phyloP scores from a whole-genome alignment of 345 rosid species.

The Erucastrum elatum region DNA sequence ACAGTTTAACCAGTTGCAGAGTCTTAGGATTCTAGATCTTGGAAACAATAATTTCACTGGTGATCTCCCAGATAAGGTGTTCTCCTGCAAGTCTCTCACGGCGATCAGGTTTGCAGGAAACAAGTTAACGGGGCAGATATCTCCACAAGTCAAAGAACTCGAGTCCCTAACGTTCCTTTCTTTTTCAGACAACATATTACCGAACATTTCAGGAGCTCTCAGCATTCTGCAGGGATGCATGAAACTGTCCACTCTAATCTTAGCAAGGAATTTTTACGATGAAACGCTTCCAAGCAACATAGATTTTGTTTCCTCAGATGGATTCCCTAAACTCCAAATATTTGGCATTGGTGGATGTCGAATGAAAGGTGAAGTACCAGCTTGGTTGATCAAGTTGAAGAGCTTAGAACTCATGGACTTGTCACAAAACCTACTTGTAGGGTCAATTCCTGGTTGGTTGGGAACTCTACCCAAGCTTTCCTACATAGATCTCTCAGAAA shows the following conservation, averaged over 20 bases:
- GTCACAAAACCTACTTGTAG: constrained; percentile 58
- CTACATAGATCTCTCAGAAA: constrained; percentile 73
- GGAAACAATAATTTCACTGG: constrained; percentile 32
- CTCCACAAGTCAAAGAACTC: constrained; percentile 50
- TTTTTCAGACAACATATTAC: constrained; percentile 59
- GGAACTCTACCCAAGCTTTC: constrained; percentile 54
- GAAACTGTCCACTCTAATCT: constrained; percentile 58
- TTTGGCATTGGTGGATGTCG: constrained; percentile 60
- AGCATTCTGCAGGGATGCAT: constrained; percentile 36
- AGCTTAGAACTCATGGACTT: constrained; percentile 60
- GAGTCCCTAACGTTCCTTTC: constrained; percentile 64
- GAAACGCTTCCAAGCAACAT: constrained; percentile 53
- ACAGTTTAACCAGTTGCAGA: constrained; percentile 37
- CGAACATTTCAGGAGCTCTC: constrained; percentile 60
- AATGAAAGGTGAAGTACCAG: constrained; percentile 63
- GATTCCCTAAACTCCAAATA: constrained; percentile 62
- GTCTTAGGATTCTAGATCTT: background rate
- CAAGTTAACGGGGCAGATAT: constrained; percentile 55
- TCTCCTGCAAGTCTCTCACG: constrained; percentile 58
- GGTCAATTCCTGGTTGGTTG: constrained; percentile 71
- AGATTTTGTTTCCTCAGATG: constrained; percentile 36
- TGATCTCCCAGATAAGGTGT: constrained; percentile 56
- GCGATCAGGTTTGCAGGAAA: constrained; percentile 75
- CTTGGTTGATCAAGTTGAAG: constrained; percentile 59
- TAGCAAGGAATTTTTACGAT: constrained; percentile 51